Conservation (phyloP, 2,329 filamentous ascomycete genomes). For the Colletotrichum tanaceti region DNA sequence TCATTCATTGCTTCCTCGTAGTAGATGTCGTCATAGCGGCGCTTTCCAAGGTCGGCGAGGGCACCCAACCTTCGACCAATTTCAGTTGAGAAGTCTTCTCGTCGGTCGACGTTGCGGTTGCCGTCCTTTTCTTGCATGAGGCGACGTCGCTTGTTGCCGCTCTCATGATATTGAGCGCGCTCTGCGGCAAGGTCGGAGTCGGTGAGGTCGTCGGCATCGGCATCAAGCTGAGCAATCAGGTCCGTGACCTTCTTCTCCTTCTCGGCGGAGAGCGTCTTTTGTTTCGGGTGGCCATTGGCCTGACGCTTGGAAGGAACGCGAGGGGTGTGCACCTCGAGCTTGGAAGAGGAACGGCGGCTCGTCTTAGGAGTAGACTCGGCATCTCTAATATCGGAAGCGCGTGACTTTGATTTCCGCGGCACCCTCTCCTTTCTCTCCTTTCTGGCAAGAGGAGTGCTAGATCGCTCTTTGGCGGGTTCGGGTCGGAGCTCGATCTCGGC, state of each 20-base stretch:
- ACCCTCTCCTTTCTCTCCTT: conserved; percentile 45
- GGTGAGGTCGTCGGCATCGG: conserved; percentile 59
- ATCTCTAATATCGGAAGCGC: conserved; percentile 64
- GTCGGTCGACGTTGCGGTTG: conserved; percentile 71
- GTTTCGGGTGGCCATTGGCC: conserved; percentile 67
- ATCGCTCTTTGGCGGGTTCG: conserved; percentile 38
- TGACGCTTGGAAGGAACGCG: conserved; percentile 68
- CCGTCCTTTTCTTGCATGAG: conserved; percentile 73
- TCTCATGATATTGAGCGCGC: conserved; percentile 63
- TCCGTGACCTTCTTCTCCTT: conserved; percentile 78
- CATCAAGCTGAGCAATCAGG: conserved; percentile 60
- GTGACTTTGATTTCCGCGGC: conserved; percentile 59
- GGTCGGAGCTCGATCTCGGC: conserved; percentile 39
- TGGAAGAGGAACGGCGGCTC: conserved; percentile 62
- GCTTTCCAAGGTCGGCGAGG: conserved; percentile 78
- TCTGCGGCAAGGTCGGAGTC: conserved; percentile 58
- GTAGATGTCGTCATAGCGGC: conserved; percentile 80
- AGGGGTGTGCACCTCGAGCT: conserved; percentile 59
- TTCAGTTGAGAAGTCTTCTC: conserved; percentile 68
- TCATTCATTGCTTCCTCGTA: conserved; percentile 85
- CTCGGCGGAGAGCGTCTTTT: conserved; percentile 63
- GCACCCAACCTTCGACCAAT: conserved; percentile 72
- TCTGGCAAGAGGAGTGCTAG: conserved; percentile 32
- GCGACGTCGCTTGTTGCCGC: conserved; percentile 73
- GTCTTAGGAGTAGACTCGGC: conserved; percentile 60